A percentile compares a stretch with the other conserved stretches of the same genome.
phyloP scores from a whole-genome alignment of 805 yeast species.

The Candida yuanshanica region DNA sequence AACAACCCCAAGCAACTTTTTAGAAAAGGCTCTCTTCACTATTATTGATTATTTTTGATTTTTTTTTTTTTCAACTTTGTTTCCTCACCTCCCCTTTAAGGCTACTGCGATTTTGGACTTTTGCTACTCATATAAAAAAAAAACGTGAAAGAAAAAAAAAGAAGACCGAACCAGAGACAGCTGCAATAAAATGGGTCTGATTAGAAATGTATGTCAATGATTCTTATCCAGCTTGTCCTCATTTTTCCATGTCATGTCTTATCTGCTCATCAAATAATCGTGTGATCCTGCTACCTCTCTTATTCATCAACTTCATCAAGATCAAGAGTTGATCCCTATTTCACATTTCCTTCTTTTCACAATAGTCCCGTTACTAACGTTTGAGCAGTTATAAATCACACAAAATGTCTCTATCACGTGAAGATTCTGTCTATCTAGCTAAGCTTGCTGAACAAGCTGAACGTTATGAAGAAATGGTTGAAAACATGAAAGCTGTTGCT shows the following conservation, averaged over 20 bases:
- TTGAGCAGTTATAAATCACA: not conserved
- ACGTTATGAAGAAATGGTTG: constrained; percentile 99
- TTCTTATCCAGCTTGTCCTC: too few relatives aligned
- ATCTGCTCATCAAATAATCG: too few relatives aligned
- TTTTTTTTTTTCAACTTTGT: not conserved
- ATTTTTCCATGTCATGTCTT: too few relatives aligned
- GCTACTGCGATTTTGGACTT: not conserved
- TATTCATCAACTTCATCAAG: too few relatives aligned
- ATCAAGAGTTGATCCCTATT: too few relatives aligned
- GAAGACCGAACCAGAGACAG: not conserved
- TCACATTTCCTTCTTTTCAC: too few relatives aligned
- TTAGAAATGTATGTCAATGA: too few relatives aligned
- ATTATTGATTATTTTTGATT: not conserved
- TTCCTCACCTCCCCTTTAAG: not conserved
- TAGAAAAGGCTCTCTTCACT: too few relatives aligned
- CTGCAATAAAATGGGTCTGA: too few relatives aligned
- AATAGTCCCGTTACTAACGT: not conserved
- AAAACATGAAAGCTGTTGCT: constrained; percentile 96
- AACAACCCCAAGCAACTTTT: too few relatives aligned
- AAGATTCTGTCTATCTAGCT: constrained; percentile 96
- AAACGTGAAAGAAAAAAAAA: not conserved
- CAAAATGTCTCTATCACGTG: constrained; percentile 78
- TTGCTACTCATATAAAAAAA: too few relatives aligned
- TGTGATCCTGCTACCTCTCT: too few relatives aligned
- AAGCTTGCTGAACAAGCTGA: constrained; percentile 99